Conservation (phyloP, 1,139 yeast genomes). For the Pichia sp. region DNA sequence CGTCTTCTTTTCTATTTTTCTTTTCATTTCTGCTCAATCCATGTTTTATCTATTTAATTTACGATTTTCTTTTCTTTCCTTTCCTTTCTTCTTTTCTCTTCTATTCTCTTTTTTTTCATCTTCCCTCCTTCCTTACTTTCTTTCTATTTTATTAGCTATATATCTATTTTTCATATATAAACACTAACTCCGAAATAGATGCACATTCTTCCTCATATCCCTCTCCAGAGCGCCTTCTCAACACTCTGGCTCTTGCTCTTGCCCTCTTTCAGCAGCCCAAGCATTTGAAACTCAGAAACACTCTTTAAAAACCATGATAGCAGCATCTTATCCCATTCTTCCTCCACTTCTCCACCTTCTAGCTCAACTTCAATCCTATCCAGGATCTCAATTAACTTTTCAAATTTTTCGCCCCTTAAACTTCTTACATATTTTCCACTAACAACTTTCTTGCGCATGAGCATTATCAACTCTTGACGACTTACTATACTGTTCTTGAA, state of each 20-base stretch:
- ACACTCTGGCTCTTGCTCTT: conserved; percentile 48
- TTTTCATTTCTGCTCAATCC: conserved; percentile 1
- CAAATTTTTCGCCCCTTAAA: conserved; percentile 7
- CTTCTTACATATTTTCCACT: conserved; percentile 5
- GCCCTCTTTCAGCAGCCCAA: conserved; percentile 50
- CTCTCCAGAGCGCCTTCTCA: conserved; percentile 60
- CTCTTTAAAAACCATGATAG: conserved; percentile 56
- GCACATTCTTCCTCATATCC: conserved; percentile 19
- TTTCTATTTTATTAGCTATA: neutral
- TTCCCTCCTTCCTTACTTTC: neutral
- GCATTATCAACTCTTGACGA: conserved; percentile 35
- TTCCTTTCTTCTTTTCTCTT: neutral
- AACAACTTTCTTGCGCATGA: conserved; percentile 30
- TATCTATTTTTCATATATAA: neutral
- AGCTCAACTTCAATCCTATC: conserved; percentile 23
- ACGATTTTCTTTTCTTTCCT: neutral
- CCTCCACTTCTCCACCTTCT: conserved; percentile 27
- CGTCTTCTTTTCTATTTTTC: neutral
- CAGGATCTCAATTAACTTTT: neutral
- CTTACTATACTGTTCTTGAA: conserved; percentile 53
- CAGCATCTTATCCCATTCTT: conserved; percentile 46
- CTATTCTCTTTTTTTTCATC: neutral
- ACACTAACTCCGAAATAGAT: neutral
- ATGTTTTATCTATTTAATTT: neutral
- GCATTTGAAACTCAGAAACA: conserved; percentile 48